phyloP scores from a whole-genome alignment of 768 basidiomycete genomes.

The Termitomyces sp. region DNA sequence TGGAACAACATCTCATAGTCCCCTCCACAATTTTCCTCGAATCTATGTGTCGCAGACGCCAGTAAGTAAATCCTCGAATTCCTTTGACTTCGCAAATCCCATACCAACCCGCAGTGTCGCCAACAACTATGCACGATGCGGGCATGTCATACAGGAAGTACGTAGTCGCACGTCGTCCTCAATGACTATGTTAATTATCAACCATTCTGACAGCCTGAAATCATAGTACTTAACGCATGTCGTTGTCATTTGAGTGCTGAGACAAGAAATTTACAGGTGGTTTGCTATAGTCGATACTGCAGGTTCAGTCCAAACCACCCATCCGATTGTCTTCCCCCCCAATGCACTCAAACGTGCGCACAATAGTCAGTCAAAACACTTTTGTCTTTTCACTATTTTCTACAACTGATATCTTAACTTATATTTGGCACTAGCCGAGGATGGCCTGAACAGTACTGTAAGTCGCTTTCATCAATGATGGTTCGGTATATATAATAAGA shows the following conservation, averaged over 20 bases:
- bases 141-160: not conserved
- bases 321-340: slow-evolving; percentile 30
- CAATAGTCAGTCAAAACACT: slow-evolving; percentile 37
- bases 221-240: not conserved
- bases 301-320: slow-evolving; percentile 50
- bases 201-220: not conserved
- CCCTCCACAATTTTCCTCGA: not conserved
- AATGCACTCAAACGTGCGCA: slow-evolving; percentile 31
- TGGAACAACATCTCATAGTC: not conserved
- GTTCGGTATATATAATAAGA: not conserved
- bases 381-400: not conserved
- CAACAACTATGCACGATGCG: not conserved
- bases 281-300: slow-evolving; percentile 29
- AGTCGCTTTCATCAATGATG: slow-evolving; percentile 2
- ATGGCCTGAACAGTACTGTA: slow-evolving; percentile 45
- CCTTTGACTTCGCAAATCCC: not conserved
- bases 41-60: not conserved
- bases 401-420: not conserved
- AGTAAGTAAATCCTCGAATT: not conserved
- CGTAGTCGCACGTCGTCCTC: not conserved
- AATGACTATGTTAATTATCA: not conserved
- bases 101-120: not conserved
- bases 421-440: slow-evolving; percentile 25
- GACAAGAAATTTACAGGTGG: not conserved
- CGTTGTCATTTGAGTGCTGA: not conserved